Evolutionary conservation across 371 early-diverging fungal genomes (phyloP), one percentile per base, ranked within the genome.

Genomic region (Haplosporangium sp.): DNA sequence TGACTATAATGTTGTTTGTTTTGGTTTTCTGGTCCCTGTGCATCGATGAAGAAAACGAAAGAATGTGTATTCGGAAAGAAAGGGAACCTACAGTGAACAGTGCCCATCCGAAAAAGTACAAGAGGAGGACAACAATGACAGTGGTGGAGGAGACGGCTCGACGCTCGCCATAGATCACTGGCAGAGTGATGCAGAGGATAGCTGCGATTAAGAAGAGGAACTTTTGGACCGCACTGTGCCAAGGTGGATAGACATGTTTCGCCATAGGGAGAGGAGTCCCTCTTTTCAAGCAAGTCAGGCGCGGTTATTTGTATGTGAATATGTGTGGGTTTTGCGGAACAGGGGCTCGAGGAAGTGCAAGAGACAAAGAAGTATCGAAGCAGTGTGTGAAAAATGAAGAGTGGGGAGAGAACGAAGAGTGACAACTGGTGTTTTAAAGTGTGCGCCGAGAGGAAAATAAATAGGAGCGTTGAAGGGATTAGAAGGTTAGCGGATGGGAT

Each of bases 241-340:
- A 73, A 21, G 62, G 63, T 5, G 73, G 73, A 43, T 73, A 73
- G 18, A 66, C 63, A 53, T 73, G 73, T 40, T 67, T 66, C 45
- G 66, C 55, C 73, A 73, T 73, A 50, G 29, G 4, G 29, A 29
- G 29, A 29, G 29, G 29, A 29, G 29, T 29, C 29, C 4, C 29
- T 29, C 29, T 29, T 29, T 29, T 29, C 29, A 29, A 29, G 29
- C 29, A 29, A 29, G 29, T 29, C 29, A 2, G 29, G 29, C 2
- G 29, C 29, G 29, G 29, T n/a, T n/a, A n/a, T n/a, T n/a, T 29
- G 29, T 29, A 29, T n/a, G n/a, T n/a, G n/a, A n/a, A n/a, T n/a
- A n/a, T n/a, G n/a, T n/a, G n/a, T n/a, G n/a, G n/a, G n/a, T n/a
- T n/a, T n/a, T n/a, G 29, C 29, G 29, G 29, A 4, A 29, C 29